These are phyloP conservation scores for Cairneyella variabilis DNA, from an alignment of 495 filamentous ascomycete species.

Conservation along the genomic window DNA sequence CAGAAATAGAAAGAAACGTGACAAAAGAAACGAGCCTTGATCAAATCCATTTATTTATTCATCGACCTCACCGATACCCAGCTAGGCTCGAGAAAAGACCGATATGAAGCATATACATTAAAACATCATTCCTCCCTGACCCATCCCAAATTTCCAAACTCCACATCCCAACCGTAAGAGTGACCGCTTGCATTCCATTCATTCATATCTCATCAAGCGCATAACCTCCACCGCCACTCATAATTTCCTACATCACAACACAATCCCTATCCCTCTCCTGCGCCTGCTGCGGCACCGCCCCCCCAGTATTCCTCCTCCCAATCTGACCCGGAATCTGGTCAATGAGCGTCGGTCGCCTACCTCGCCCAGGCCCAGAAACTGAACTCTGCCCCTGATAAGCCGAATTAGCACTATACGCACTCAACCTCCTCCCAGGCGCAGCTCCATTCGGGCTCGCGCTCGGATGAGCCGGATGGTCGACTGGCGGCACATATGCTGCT, in stretches of 20 bases:
- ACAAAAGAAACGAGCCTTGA: too few relatives aligned
- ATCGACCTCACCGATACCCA: too few relatives aligned
- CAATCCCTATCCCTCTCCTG: constrained; percentile 19
- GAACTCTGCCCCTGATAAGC: background rate
- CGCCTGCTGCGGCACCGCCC: background rate
- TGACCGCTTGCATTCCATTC: too few relatives aligned
- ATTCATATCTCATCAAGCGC: too few relatives aligned
- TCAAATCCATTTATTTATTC: too few relatives aligned
- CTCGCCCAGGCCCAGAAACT: background rate
- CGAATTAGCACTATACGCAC: constrained; percentile 14
- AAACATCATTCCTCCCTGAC: too few relatives aligned
- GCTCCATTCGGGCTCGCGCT: constrained; percentile 27
- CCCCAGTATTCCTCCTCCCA: background rate
- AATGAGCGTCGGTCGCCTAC: constrained; percentile 10
- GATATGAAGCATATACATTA: too few relatives aligned
- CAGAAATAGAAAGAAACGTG: too few relatives aligned
- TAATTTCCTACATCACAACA: constrained; percentile 19
- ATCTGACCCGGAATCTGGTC: constrained; percentile 12
- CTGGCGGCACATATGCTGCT: constrained; percentile 59
- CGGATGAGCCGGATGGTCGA: constrained; percentile 52
- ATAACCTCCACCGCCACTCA: too few relatives aligned
- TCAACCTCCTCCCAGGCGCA: constrained; percentile 1
- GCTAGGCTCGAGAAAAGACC: too few relatives aligned
- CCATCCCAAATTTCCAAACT: too few relatives aligned
- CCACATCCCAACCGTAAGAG: too few relatives aligned